Evolutionary conservation across 2,329 filamentous ascomycete genomes (phyloP), one percentile per base, ranked within the genome.

Genomic region (Fusarium robinianum): DNA sequence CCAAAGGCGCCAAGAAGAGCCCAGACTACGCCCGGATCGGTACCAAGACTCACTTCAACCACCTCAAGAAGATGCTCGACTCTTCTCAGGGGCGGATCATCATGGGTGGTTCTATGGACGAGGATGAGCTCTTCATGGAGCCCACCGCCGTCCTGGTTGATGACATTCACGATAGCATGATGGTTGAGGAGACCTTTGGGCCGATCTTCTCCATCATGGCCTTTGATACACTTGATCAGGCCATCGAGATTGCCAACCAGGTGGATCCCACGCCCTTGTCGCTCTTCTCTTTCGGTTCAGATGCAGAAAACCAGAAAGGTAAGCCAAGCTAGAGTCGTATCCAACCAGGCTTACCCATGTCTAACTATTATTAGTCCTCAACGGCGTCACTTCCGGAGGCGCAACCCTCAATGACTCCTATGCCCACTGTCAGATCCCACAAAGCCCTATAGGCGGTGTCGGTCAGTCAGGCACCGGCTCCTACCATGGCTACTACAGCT

Each of bases 51-150:
- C 84, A 94, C 58, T 97, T 92, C 70, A 74, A 81, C 51, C 84
- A 92, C 24, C 78, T 97, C 58, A 95, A 94, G 79, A 82, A 83
- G 62, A 90, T 97, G 88, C 74, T 99, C n/a, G 90, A 96, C 66
- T 78, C 82, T 43, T 87, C 82, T 42, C 80, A 80, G 51, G 94
- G 94, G 67, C 87, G 88, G 72, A 90, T 99, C 53, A 76, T 97
- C 34, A 73, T 95, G 61, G 94, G 94, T 37, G 94, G 94, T 34
- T 82, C 84, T 41, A 84, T 87, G 72, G 90, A 97, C 66, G 84
- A 88, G 64, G 75, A 79, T 23, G 80, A 89, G 21, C 83, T 87
- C 35, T 96, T 87, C 70, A 94, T 99, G 58, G 90, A 92, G 66
- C 89, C 91, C 1, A 99, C 94, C 0, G 83, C 92, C n/a, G 84